These are phyloP conservation scores for Peniophora sp. DNA, from an alignment of 1,284 basidiomycete genomes.

Conservation along the genomic window DNA sequence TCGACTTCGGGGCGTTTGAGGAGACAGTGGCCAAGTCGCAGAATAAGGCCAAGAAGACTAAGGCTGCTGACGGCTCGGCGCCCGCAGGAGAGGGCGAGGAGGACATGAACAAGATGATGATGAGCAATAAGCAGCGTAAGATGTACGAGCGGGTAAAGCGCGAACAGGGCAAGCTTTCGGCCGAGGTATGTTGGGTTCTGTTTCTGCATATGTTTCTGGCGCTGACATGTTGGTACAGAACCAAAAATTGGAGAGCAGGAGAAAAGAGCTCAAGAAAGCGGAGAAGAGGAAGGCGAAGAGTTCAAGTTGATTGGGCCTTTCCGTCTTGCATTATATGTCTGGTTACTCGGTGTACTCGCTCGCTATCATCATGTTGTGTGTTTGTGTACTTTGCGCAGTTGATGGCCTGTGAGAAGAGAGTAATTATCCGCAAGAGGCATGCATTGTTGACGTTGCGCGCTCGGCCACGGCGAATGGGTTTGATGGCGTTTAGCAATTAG, in stretches of 20 bases:
- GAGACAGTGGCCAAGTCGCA: constrained; percentile 66
- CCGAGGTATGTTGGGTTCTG: constrained; percentile 55
- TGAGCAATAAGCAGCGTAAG: constrained; percentile 96
- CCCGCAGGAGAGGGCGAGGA: constrained; percentile 47
- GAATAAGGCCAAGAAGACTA: constrained; percentile 40
- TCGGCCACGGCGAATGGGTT: no score
- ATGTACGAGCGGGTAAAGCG: constrained; percentile 95
- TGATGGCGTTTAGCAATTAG: no score
- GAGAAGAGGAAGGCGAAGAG: constrained; percentile 13
- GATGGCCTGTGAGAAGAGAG: no score
- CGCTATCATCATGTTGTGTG: no score
- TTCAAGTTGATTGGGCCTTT: neutral
- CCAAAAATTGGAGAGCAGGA: constrained; percentile 17
- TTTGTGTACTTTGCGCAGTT: no score
- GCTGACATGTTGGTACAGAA: constrained; percentile 4
- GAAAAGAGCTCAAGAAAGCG: constrained; percentile 15
- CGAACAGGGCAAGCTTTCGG: constrained; percentile 71
- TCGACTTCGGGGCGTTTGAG: constrained; percentile 81
- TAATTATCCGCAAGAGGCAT: no score
- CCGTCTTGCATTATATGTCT: neutral
- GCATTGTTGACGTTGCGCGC: no score
- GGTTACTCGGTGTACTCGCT: constrained; percentile 1
- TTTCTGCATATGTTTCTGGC: neutral
- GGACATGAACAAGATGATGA: constrained; percentile 97
- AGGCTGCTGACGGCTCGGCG: constrained; percentile 22